Percentiles rank a stretch among this genome's conserved stretches.
phyloP scores from a whole-genome alignment of 371 early-diverging fungal genomes.

The Mortierella sp. region DNA sequence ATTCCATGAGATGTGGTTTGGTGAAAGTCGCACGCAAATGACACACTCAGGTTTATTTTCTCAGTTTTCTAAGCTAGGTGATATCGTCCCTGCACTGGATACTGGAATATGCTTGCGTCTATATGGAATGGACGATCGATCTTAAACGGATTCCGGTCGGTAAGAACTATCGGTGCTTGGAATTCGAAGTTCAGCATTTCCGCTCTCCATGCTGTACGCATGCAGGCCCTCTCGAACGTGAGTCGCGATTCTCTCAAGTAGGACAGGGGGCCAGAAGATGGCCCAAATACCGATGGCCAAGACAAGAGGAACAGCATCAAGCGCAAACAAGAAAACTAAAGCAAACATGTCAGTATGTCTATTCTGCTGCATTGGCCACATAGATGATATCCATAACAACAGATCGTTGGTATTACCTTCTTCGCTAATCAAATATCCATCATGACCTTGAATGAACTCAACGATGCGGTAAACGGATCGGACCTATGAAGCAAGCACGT shows the following conservation, averaged over 20 bases:
- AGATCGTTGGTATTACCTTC: constrained; percentile 20
- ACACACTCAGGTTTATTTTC: no score
- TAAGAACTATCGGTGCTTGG: not conserved
- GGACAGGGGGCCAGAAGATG: constrained; percentile 32
- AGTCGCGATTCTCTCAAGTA: constrained; percentile 15
- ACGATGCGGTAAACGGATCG: constrained; percentile 42
- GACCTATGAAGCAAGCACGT: constrained; percentile 1
- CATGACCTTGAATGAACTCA: constrained; percentile 29
- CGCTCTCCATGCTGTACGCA: not conserved
- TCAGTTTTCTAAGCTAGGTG: no score
- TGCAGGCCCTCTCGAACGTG: constrained; percentile 11
- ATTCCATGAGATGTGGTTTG: no score
- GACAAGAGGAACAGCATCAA: constrained; percentile 38
- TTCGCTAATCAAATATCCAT: constrained; percentile 26
- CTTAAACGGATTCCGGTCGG: no score
- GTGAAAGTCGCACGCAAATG: no score
- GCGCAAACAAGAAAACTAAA: constrained; percentile 32
- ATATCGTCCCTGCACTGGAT: no score
- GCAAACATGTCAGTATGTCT: not conserved
- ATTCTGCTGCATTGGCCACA: not conserved
- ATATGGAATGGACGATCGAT: no score
- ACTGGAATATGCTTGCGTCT: no score
- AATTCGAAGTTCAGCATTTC: not conserved
- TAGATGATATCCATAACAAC: not conserved
- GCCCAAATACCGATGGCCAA: constrained; percentile 43